phyloP scores from a whole-genome alignment of 2,329 filamentous ascomycete species.

The Colletotrichum zoysiae region DNA sequence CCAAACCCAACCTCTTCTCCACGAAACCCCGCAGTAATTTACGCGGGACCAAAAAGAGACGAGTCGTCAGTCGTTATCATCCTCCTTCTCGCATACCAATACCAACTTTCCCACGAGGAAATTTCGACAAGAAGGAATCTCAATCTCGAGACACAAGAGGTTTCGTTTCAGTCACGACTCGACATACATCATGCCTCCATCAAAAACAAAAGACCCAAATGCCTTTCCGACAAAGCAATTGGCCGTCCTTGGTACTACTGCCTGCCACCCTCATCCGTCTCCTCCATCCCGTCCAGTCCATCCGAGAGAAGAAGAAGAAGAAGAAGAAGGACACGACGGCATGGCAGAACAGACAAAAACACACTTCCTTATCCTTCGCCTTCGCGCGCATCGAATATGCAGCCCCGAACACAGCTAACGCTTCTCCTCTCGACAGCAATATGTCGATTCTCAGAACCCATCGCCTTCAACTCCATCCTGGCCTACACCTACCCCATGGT shows the following conservation, averaged over 20 bases:
- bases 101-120: constrained; percentile 4
- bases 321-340: neutral
- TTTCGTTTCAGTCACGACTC: neutral
- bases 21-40: constrained; percentile 26
- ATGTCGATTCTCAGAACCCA: constrained; percentile 60
- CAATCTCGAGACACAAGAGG: constrained; percentile 10
- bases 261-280: constrained; percentile 17
- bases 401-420: constrained; percentile 16
- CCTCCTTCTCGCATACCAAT: neutral
- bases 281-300: neutral
- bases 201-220: constrained; percentile 35
- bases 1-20: constrained; percentile 10
- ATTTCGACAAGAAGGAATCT: neutral
- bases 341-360: neutral
- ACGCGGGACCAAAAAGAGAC: neutral
- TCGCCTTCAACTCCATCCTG: constrained; percentile 60
- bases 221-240: constrained; percentile 37
- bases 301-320: neutral
- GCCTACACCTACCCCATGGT: constrained; percentile 60
- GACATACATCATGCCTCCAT: constrained; percentile 33
- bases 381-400: no score
- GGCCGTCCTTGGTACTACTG: constrained; percentile 34
- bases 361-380: neutral
- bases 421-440: constrained; percentile 49
- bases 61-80: constrained; percentile 3